phyloP scores from a whole-genome alignment of 352 stramenopile genomes.

The Phytophthora citrophthora region DNA sequence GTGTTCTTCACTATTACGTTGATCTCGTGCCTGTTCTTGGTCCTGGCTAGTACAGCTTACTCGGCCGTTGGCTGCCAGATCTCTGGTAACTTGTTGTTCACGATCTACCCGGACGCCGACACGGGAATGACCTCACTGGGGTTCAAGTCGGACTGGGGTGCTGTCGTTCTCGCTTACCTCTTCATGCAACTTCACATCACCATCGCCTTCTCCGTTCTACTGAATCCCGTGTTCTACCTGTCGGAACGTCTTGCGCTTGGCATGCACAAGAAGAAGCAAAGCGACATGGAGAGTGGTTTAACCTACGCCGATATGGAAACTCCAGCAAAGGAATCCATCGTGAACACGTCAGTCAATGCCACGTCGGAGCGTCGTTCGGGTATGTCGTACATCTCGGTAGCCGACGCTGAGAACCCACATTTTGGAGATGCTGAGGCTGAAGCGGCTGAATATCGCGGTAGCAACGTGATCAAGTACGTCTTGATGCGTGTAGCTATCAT shows the following conservation, averaged over 20 bases:
- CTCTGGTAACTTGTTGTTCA: slow-evolving; percentile 67
- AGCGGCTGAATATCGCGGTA: slow-evolving; percentile 45
- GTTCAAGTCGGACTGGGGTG: slow-evolving; percentile 44
- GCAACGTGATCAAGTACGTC: slow-evolving; percentile 48
- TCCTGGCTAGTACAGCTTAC: slow-evolving; percentile 55
- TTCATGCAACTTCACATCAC: slow-evolving; percentile 46
- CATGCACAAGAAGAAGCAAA: slow-evolving; percentile 51
- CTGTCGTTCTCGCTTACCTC: slow-evolving; percentile 42
- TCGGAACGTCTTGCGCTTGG: slow-evolving; percentile 50
- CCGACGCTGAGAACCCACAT: slow-evolving; percentile 33
- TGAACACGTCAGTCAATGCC: slow-evolving; percentile 32
- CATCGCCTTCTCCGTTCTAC: slow-evolving; percentile 43
- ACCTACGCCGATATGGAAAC: slow-evolving; percentile 29
- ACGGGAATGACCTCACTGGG: slow-evolving; percentile 38
- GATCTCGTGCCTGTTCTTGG: slow-evolving; percentile 56
- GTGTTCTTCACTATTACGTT: slow-evolving; percentile 57
- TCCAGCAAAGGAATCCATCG: slow-evolving; percentile 30
- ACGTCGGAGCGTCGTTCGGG: slow-evolving; percentile 26
- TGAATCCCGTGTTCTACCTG: slow-evolving; percentile 52
- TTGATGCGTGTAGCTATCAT: slow-evolving; percentile 49
- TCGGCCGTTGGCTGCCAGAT: slow-evolving; percentile 69
- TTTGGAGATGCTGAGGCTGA: slow-evolving; percentile 37
- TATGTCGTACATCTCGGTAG: slow-evolving; percentile 35
- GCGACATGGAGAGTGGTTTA: slow-evolving; percentile 40
- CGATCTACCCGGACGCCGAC: slow-evolving; percentile 45